Percentiles rank a stretch among this genome's conserved stretches.
These are phyloP conservation scores for Aureobasidium sp. DNA, from an alignment of 2,329 filamentous ascomycete genomes.

Conservation along the genomic window DNA sequence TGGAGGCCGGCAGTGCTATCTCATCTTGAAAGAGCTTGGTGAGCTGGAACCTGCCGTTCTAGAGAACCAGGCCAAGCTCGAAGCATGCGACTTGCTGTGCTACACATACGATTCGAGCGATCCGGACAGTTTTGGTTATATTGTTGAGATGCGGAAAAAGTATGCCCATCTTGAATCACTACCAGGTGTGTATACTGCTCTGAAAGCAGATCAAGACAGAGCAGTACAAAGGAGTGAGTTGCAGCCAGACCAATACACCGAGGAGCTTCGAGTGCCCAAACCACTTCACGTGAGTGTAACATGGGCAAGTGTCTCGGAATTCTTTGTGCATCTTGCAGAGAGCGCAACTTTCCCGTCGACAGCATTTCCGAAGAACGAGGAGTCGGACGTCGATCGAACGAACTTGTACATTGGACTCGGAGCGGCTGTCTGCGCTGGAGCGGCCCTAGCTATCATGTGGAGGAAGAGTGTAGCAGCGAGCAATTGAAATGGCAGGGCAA, in stretches of 20 bases:
- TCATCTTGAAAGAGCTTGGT: constrained; percentile 91
- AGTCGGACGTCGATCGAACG: constrained; percentile 75
- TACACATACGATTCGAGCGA: constrained; percentile 97
- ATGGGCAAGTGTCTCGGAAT: constrained; percentile 87
- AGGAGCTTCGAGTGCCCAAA: constrained; percentile 75
- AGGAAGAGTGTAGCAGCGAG: constrained; percentile 28
- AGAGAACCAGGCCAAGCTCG: constrained; percentile 83
- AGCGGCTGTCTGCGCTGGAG: constrained; percentile 55
- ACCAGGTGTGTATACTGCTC: constrained; percentile 81
- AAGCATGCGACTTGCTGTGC: constrained; percentile 88
- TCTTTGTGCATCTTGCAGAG: constrained; percentile 87
- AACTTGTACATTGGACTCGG: constrained; percentile 79
- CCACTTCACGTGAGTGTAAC: constrained; percentile 91
- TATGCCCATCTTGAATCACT: constrained; percentile 82
- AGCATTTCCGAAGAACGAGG: constrained; percentile 83
- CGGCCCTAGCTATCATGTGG: constrained; percentile 55
- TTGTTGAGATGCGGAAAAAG: constrained; percentile 70
- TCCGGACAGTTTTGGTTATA: constrained; percentile 89
- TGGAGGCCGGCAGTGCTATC: constrained; percentile 92
- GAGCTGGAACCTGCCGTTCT: constrained; percentile 92
- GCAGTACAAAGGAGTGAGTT: constrained; percentile 88
- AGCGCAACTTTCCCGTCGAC: constrained; percentile 83
- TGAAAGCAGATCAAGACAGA: constrained; percentile 94
- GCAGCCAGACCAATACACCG: constrained; percentile 89
- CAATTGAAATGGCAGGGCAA: background rate